Base-by-base conservation (phyloP, 192 early-diverging fungal genomes). In the Linnemannia hyalina region DNA sequence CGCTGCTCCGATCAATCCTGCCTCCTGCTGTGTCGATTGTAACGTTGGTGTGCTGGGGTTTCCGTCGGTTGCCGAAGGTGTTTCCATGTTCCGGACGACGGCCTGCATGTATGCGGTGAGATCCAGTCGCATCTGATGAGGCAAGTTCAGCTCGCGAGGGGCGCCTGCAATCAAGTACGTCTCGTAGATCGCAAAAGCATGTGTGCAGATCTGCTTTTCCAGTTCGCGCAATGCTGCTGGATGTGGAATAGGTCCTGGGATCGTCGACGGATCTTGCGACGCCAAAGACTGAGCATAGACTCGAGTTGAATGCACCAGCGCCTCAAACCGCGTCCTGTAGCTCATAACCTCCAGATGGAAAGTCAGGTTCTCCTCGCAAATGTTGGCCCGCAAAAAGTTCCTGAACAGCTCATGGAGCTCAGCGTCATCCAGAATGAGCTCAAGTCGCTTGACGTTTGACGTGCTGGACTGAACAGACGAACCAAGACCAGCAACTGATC, bases 311-410 rank as follows among this genome's bases (percentile, higher is more conserved):
- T 80, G 77, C 49, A 86, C 81, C 20, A 86, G 71, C 0, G 84
- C 70, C 22, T 80, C 76, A 38, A 86, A 86, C 49, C 70, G 76
- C 65, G 46, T 29, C 47, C 90, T 90, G 78, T 93, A 93, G n/a
- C 85, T 76, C 41, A 93, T 71, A 0, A 89, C 90, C 42, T 96
- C 94, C 15, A 92, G 80, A 85, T 92, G 92, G 71, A 95, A 96
- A 16, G 92, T 79, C 55, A 94, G 82, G 70, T 96, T 96, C 60
- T 96, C 95, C 73, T 94, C 91, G 73, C 94, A 95, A 68, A 93
- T 93, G 68, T 94, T 95, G 32, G 89, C 84, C n/a, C 89, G 86
- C 57, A 94, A 85, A 81, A 94, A 95, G 35, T 85, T 89, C 81
- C 91, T 92, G 87, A 95, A 95, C 15, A 92, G 76, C 7, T 89